Evolutionary conservation across 179 eudicot genomes (phyloP), one percentile per base, ranked within the genome.

Genomic region (Gypsophila paniculata): DNA sequence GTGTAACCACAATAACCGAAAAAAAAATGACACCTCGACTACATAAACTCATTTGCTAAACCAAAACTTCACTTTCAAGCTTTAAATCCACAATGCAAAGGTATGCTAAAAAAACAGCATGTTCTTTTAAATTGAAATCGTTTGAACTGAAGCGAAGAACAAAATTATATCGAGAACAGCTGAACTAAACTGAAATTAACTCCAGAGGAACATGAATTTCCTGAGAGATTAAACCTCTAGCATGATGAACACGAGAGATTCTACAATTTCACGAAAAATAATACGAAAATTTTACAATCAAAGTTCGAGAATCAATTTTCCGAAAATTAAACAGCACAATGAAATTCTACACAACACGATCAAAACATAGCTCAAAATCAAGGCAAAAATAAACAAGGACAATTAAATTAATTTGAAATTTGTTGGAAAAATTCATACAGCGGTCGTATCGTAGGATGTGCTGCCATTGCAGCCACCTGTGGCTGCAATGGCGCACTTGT

Each of bases 361-460:
- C 8, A 49, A 53, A n/a, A 8, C 15, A 2, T 2, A 11, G 22
- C 44, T 15, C 8, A 36, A 68, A 68, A 66, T 6, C 4, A 22
- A 72, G 8, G 52, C 19, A 70, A 44, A 42, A 17, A 13, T 11
- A 25, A 34, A 25, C 19, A 26, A 34, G 2, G 1, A 6, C 32
- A 60, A 29, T 55, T 38, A 5, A 15, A 55, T 19, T 42, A 2
- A 42, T 6, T 42, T 42, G 46, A 42, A 42, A 6, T 42, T 6
- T 2, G 7, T 58, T 23, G 1, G 15, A 22, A 58, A 59, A 58
- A 59, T n/a, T 76, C 92, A 85, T 69, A 93, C 98, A 68, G 25
- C 39, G 87, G 80, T 29, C 90, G 84, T 76, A 82, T 74, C n/a
- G 84, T 49, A 36, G 85, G 76, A 46, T 78, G 75, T 72, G 87